phyloP scores from a whole-genome alignment of 1,139 yeast species.

The Blastobotrys petasosporus region DNA sequence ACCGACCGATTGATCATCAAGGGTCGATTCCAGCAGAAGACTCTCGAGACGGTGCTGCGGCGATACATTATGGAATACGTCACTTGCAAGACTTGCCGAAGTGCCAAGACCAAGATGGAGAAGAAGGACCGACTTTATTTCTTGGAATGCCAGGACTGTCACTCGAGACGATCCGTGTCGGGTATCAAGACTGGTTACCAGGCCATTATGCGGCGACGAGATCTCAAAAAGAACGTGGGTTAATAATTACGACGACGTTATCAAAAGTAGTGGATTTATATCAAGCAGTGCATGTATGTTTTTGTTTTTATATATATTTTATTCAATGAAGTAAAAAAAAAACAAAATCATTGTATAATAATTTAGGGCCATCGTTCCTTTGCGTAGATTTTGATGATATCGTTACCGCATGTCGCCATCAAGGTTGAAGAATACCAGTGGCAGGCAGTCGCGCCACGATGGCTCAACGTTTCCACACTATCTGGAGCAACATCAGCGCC shows the following conservation, averaged over 20 bases:
- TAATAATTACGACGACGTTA: background rate
- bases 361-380: background rate
- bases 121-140: conserved; percentile 97
- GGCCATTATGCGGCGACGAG: conserved; percentile 58
- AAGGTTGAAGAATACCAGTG: background rate
- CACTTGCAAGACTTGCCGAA: conserved; percentile 97
- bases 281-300: background rate
- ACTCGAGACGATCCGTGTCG: conserved; percentile 93
- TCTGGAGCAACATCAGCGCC: background rate
- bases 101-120: conserved; percentile 92
- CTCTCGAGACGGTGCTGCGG: conserved; percentile 92
- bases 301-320: background rate
- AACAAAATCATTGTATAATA: no score
- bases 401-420: conserved; percentile 4
- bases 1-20: conserved; percentile 92
- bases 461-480: background rate
- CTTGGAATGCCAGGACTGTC: conserved; percentile 97
- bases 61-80: conserved; percentile 96
- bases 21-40: conserved; percentile 98
- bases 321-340: no score
- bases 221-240: conserved; percentile 15
- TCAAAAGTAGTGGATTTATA: background rate
- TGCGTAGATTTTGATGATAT: conserved; percentile 1
- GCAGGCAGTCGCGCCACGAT: background rate
- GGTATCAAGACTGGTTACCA: conserved; percentile 99